Conservation (phyloP, 2,329 filamentous ascomycete genomes). For the Grosmannia clavigera region DNA sequence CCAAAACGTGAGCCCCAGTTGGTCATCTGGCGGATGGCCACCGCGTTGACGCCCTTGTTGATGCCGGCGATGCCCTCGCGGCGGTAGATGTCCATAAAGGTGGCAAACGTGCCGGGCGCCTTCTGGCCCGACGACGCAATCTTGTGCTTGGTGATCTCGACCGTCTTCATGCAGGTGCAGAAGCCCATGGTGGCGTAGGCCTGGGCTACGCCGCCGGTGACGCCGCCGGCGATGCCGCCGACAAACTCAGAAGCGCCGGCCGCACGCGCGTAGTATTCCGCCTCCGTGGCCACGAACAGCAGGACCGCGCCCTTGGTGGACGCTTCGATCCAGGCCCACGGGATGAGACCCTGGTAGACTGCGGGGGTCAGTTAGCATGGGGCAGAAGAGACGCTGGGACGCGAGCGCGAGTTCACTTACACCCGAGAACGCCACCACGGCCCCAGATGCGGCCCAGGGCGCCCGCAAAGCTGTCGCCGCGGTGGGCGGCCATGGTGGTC, state of each 20-base stretch:
- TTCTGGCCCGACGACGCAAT: slow-evolving; percentile 70
- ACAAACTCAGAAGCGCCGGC: slow-evolving; percentile 79
- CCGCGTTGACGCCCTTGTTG: slow-evolving; percentile 97
- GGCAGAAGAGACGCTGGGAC: too few relatives aligned
- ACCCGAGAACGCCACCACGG: slow-evolving; percentile 86
- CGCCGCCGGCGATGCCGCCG: slow-evolving; percentile 79
- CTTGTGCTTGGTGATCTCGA: slow-evolving; percentile 99
- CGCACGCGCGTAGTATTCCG: slow-evolving; percentile 82
- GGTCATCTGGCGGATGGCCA: slow-evolving; percentile 97
- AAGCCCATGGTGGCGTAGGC: slow-evolving; percentile 99
- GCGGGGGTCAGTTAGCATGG: slow-evolving; percentile 4
- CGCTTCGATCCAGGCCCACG: slow-evolving; percentile 99
- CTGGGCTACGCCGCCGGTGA: slow-evolving; percentile 89
- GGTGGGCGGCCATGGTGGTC: slow-evolving; percentile 98
- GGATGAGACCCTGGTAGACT: slow-evolving; percentile 99
- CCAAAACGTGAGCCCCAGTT: slow-evolving; percentile 98
- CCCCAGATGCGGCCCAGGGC: slow-evolving; percentile 83
- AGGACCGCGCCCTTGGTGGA: slow-evolving; percentile 98
- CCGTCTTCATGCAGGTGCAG: slow-evolving; percentile 99
- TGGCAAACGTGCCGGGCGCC: slow-evolving; percentile 81
- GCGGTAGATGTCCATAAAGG: slow-evolving; percentile 95
- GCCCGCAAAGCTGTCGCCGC: slow-evolving; percentile 70
- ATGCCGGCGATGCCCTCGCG: slow-evolving; percentile 89
- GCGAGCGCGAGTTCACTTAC: slow-evolving; percentile 37
- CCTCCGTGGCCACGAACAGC: slow-evolving; percentile 96